Percentiles rank a stretch among this genome's conserved stretches.
phyloP scores from a whole-genome alignment of 441 rosid species.

The Jatropha podagrica region DNA sequence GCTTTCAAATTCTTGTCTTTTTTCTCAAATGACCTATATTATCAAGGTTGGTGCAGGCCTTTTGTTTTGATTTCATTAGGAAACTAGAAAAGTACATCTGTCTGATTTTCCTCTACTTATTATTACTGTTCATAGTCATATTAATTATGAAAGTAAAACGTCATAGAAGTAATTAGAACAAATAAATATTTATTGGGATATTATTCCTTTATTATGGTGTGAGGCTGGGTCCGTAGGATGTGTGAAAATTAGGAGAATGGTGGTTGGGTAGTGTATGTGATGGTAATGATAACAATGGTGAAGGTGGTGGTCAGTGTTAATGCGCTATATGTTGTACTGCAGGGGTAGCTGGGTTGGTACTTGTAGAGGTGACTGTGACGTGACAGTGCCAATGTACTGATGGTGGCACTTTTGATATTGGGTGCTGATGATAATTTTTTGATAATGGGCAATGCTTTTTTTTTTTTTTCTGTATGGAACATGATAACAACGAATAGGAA shows the following conservation, averaged over 20 bases:
- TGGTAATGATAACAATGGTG: background rate
- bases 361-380: background rate
- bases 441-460: background rate
- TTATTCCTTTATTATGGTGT: background rate
- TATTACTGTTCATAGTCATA: background rate
- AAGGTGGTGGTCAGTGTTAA: background rate
- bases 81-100: background rate
- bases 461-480: background rate
- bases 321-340: background rate
- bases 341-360: background rate
- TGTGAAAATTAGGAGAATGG: background rate
- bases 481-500: too few species aligned
- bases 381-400: background rate
- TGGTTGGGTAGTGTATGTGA: background rate
- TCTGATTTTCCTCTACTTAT: background rate
- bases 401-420: background rate
- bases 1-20: constrained; percentile 1
- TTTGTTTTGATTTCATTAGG: background rate
- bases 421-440: background rate
- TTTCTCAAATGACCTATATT: background rate
- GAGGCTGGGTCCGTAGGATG: background rate
- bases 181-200: background rate
- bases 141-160: constrained; percentile 5
- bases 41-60: background rate
- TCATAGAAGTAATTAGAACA: background rate